Evolutionary conservation across 169 alveolate genomes (phyloP).

Genomic region (Amoebophrya sp.): DNA sequence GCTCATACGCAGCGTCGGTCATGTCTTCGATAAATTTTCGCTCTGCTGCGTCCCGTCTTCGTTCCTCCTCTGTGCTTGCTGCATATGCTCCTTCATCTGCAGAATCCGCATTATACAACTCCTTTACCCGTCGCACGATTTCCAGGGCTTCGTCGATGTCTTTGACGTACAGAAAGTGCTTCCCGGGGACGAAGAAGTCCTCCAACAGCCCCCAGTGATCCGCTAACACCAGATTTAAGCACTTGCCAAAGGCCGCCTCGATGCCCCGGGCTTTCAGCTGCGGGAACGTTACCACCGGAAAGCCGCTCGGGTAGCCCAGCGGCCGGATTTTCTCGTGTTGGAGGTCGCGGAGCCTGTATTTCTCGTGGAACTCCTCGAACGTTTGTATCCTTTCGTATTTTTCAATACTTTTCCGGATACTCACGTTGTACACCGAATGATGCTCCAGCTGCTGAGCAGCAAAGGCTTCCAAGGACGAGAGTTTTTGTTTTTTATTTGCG

Average conservation of each 20-base stretch:
- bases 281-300: background rate
- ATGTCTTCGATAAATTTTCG: background rate
- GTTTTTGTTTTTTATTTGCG: no score
- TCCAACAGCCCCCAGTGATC: conserved; percentile 9
- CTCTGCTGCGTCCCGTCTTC: background rate
- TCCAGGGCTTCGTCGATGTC: background rate
- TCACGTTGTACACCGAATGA: no score
- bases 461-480: no score
- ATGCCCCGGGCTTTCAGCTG: background rate
- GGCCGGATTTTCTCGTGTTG: background rate
- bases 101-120: no score
- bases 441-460: no score
- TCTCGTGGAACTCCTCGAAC: no score
- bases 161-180: background rate
- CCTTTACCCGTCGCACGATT: background rate
- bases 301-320: background rate
- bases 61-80: no score
- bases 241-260: background rate
- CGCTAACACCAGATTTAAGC: background rate
- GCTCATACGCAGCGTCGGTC: background rate
- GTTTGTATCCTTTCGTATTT: no score
- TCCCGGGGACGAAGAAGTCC: background rate
- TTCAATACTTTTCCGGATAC: no score
- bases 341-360: no score
- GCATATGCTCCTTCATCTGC: no score